These are phyloP conservation scores for Aspergillus saccharolyticus DNA, from an alignment of 495 filamentous ascomycete species.

Conservation along the genomic window DNA sequence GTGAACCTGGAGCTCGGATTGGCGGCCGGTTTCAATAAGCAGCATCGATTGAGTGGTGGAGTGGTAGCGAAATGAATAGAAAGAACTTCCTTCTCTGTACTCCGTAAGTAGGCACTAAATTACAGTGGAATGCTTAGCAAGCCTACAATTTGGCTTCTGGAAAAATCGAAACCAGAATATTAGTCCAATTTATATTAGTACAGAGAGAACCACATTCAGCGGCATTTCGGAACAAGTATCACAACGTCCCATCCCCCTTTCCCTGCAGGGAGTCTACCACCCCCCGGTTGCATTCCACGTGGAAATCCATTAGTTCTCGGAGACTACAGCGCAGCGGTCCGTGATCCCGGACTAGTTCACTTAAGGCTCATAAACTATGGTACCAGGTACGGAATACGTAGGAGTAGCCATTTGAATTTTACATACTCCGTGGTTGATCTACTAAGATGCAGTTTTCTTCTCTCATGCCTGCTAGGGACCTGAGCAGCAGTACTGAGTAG, in stretches of 20 bases:
- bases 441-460: no score
- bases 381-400: no score
- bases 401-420: no score
- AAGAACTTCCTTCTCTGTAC: background rate
- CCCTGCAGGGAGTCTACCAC: conserved; percentile 8
- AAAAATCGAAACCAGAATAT: background rate
- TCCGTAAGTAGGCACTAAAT: no score
- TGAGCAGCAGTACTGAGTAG: no score
- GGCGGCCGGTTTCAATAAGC: background rate
- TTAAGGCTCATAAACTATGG: background rate
- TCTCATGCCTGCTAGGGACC: no score
- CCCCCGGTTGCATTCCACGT: conserved; percentile 16
- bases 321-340: conserved; percentile 7
- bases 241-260: background rate
- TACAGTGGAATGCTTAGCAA: background rate
- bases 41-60: background rate
- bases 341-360: conserved; percentile 3
- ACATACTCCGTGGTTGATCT: no score
- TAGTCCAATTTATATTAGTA: background rate
- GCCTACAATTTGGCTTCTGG: background rate
- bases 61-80: background rate
- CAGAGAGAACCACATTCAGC: background rate
- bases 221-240: background rate
- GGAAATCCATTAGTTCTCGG: conserved; percentile 7
- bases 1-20: background rate